These are phyloP conservation scores for Rhexocercosporidium sp. DNA, from an alignment of 2,329 filamentous ascomycete genomes.

Conservation along the genomic window DNA sequence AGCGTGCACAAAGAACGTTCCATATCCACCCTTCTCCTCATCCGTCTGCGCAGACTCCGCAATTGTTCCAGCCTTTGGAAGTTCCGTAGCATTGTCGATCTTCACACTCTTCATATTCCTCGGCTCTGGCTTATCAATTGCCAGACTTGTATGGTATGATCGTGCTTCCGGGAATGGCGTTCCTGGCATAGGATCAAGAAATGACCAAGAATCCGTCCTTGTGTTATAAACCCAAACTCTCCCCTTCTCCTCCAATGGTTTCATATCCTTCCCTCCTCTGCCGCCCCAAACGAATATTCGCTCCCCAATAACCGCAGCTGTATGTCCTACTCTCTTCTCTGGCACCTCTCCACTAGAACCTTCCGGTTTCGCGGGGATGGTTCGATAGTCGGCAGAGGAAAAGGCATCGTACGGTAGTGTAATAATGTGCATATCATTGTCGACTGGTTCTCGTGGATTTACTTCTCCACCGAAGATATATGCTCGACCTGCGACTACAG, in stretches of 20 bases:
- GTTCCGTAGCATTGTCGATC: conserved; percentile 48
- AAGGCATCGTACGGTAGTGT: conserved; percentile 62
- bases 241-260: conserved; percentile 75
- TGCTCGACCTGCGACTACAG: conserved; percentile 61
- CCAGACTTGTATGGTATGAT: conserved; percentile 71
- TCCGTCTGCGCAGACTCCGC: conserved; percentile 61
- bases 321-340: conserved; percentile 72
- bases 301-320: conserved; percentile 69
- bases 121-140: conserved; percentile 57
- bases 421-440: conserved; percentile 74
- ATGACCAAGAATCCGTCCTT: conserved; percentile 65
- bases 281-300: conserved; percentile 85
- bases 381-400: conserved; percentile 61
- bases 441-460: conserved; percentile 67
- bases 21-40: conserved; percentile 67
- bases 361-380: conserved; percentile 56
- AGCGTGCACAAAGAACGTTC: conserved; percentile 77
- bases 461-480: conserved; percentile 82
- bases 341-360: conserved; percentile 56
- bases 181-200: conserved; percentile 60
- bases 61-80: conserved; percentile 61
- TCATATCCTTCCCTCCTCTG: conserved; percentile 70
- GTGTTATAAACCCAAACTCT: conserved; percentile 79
- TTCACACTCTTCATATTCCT: conserved; percentile 34
- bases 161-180: conserved; percentile 64